A percentile compares a stretch with the other conserved stretches of the same genome.
Conservation (phyloP, 768 basidiomycete genomes). For the Phanerochaete sordida region DNA sequence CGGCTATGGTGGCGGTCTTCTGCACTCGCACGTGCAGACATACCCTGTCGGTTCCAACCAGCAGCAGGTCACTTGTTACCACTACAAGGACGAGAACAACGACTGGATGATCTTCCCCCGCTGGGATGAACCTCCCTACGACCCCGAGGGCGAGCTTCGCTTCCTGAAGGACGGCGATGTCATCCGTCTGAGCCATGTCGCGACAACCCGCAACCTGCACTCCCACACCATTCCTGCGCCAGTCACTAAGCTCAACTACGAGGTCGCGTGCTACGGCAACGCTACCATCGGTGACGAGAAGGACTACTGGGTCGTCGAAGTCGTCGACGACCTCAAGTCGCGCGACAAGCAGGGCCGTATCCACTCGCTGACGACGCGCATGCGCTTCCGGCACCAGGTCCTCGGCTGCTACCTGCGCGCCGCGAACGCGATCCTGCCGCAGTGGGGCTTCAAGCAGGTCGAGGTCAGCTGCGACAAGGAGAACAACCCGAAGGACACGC, state of each 20-base stretch:
- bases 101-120: conserved; percentile 78
- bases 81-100: conserved; percentile 99
- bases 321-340: conserved; percentile 84
- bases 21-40: conserved; percentile 96
- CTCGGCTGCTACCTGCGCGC: conserved; percentile 89
- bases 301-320: conserved; percentile 91
- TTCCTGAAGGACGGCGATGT: conserved; percentile 75
- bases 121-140: conserved; percentile 72
- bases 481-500: conserved; percentile 72
- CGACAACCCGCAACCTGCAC: conserved; percentile 90
- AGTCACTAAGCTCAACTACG: conserved; percentile 82
- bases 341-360: conserved; percentile 62
- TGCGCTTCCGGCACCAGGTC: conserved; percentile 76
- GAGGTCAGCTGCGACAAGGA: conserved; percentile 94
- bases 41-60: conserved; percentile 90
- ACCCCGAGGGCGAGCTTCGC: conserved; percentile 62
- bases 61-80: conserved; percentile 98
- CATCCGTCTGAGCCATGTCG: conserved; percentile 74
- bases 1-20: conserved; percentile 94
- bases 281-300: conserved; percentile 80
- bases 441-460: conserved; percentile 99
- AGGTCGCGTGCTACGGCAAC: conserved; percentile 95
- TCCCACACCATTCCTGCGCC: conserved; percentile 89
- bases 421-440: conserved; percentile 83
- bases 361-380: conserved; percentile 86